Base-by-base conservation (phyloP, 164 flowering plant genomes). In the Magnolia kwangsiensis region DNA sequence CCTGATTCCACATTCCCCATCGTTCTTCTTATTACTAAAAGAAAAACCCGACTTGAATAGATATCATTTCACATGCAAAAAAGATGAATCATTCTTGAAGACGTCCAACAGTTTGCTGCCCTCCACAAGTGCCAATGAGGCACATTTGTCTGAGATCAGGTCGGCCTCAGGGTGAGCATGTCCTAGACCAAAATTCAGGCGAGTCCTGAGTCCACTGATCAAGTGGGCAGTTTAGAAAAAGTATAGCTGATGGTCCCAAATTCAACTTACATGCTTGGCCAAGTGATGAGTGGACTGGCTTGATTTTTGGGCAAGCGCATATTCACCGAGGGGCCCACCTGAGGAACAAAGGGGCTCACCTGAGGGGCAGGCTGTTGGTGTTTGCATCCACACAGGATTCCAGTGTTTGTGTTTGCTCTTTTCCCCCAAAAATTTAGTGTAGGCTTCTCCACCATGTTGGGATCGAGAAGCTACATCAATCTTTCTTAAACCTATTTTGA, bases 1-100 rank as follows among this genome's bases (percentile, higher is more conserved):
- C 91, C 98, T 94, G 86, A 9, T 18, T n/a, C 23, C 8, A 19
- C 37, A 68, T 13, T 68, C 49, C 19, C 27, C n/a, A 11, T 27
- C 19, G 3, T 29, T 29, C 7, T 37, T 37, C 45, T 37, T 37
- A 37, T 37, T 37, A 37, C 4, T 37, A 37, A 37, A 37, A 37
- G 45, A 37, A 37, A 37, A 37, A 37, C 45, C 45, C 68, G 1
- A 24, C 19, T 24, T 8, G 29, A 23, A 2, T 24, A 23, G 1
- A 24, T 16, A 0, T 23, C 27, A 65, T 65, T 23, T 14, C 24
- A 20, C 29, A 29, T 65, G 68, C 68, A 65, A 65, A 20, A 1
- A 65, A 65, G 13, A 24, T 8, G 29, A n/a, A 65, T 6, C 3
- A 21, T 11, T 16, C 24, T 65, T 65, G 24, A 65, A 23, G 10